Percentiles rank a stretch among this genome's conserved stretches.
These are phyloP conservation scores for Golovinomyces cichoracearum DNA, from an alignment of 2,329 filamentous ascomycete species.

Conservation along the genomic window DNA sequence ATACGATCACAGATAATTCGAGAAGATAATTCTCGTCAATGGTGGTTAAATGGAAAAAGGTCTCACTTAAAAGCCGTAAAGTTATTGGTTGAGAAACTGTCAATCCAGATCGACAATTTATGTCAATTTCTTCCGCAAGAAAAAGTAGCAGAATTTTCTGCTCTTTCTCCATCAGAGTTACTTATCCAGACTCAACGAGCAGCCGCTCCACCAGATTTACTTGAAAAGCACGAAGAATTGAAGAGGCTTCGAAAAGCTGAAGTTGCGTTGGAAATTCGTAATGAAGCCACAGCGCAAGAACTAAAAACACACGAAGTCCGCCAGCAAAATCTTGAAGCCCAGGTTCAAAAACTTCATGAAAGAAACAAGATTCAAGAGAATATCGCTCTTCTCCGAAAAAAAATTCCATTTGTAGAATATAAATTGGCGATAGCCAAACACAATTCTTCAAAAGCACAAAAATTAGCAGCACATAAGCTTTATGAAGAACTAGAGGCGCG, in stretches of 20 bases:
- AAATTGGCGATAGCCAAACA: slow-evolving; percentile 24
- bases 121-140: slow-evolving; percentile 96
- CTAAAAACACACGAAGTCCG: slow-evolving; percentile 43
- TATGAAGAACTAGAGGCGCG: slow-evolving; percentile 32
- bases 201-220: slow-evolving; percentile 58
- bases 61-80: slow-evolving; percentile 37
- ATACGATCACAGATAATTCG: slow-evolving; percentile 52
- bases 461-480: slow-evolving; percentile 28
- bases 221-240: slow-evolving; percentile 49
- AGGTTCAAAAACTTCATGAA: slow-evolving; percentile 62
- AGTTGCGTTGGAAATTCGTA: slow-evolving; percentile 32
- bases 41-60: slow-evolving; percentile 44
- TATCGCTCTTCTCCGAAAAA: slow-evolving; percentile 37
- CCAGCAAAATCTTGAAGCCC: slow-evolving; percentile 46
- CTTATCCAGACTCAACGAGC: slow-evolving; percentile 70
- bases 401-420: slow-evolving; percentile 41
- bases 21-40: slow-evolving; percentile 61
- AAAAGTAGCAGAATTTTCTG: slow-evolving; percentile 80
- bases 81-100: slow-evolving; percentile 40
- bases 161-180: slow-evolving; percentile 53
- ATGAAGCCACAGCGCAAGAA: slow-evolving; percentile 32
- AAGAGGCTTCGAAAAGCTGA: slow-evolving; percentile 44
- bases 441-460: slow-evolving; percentile 27
- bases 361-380: slow-evolving; percentile 40
- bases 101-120: slow-evolving; percentile 90